Conservation (phyloP, 306 rosid genomes). For the Castanea crenata region DNA sequence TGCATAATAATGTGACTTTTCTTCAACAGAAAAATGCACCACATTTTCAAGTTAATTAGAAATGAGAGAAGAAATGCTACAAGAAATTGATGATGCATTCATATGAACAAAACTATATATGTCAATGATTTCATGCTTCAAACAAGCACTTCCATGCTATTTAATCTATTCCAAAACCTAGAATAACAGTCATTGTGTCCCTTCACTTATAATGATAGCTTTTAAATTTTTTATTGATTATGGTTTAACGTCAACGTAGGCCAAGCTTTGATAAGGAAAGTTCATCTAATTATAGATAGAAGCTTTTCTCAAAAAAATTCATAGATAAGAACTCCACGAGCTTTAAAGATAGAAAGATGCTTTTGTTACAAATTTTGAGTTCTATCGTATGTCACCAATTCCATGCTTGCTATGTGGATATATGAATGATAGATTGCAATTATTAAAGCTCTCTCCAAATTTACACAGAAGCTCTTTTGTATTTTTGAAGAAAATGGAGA, state of each 20-base stretch:
- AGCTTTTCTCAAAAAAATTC: too few relatives aligned
- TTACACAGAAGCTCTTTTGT: not conserved
- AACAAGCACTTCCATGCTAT: too few relatives aligned
- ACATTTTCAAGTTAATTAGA: not conserved
- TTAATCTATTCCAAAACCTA: not conserved
- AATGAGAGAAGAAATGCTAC: not conserved
- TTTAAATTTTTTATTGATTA: not conserved
- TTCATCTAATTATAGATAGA: not conserved
- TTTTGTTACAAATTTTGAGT: not conserved
- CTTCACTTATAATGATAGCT: not conserved
- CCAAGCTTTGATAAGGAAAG: not conserved
- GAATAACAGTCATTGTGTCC: not conserved
- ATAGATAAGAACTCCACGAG: not conserved
- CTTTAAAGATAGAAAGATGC: not conserved
- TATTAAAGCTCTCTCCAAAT: not conserved
- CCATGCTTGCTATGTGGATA: not conserved
- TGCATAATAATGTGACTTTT: constrained; percentile 15
- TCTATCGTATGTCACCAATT: not conserved
- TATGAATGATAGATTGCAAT: not conserved
- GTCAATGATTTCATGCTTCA: too few relatives aligned
- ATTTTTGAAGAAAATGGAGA: not conserved
- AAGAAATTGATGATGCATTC: too few relatives aligned
- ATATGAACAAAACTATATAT: too few relatives aligned
- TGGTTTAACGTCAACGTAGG: not conserved
- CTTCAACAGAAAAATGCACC: not conserved